A percentile compares a stretch with the other conserved stretches of the same genome.
Conservation (phyloP, 1,284 basidiomycete genomes). For the Cutaneotrichosporon daszewskae region DNA sequence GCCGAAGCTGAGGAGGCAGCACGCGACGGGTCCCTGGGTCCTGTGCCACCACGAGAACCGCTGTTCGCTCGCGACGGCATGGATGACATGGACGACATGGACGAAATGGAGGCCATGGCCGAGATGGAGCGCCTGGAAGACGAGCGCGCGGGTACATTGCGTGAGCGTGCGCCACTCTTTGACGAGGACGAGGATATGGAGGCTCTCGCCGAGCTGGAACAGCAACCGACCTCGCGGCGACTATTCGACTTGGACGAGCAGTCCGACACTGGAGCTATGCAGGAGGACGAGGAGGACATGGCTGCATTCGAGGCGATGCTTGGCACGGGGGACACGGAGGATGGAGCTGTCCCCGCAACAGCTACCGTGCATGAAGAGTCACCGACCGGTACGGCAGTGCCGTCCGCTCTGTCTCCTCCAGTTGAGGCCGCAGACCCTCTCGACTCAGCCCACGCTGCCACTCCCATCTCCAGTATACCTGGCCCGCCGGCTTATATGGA, state of each 20-base stretch:
- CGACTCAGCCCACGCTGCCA: no score
- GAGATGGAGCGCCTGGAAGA: not conserved
- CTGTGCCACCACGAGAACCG: no score
- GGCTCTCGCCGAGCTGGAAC: not conserved
- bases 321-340: constrained; percentile 61
- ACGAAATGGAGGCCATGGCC: not conserved
- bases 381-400: no score
- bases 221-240: not conserved
- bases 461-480: no score
- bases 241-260: constrained; percentile 38
- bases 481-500: no score
- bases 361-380: no score
- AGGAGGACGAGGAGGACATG: constrained; percentile 35
- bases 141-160: not conserved
- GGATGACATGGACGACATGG: constrained; percentile 1
- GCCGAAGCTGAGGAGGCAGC: constrained; percentile 5
- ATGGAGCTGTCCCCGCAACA: no score
- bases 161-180: no score
- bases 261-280: constrained; percentile 59
- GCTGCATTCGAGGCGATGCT: constrained; percentile 52
- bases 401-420: no score
- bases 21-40: not conserved
- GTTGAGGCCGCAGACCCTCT: no score
- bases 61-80: no score
- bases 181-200: constrained; percentile 2